Conservation (phyloP, 1,284 basidiomycete species). For the Tetrapyrgos nigripes region DNA sequence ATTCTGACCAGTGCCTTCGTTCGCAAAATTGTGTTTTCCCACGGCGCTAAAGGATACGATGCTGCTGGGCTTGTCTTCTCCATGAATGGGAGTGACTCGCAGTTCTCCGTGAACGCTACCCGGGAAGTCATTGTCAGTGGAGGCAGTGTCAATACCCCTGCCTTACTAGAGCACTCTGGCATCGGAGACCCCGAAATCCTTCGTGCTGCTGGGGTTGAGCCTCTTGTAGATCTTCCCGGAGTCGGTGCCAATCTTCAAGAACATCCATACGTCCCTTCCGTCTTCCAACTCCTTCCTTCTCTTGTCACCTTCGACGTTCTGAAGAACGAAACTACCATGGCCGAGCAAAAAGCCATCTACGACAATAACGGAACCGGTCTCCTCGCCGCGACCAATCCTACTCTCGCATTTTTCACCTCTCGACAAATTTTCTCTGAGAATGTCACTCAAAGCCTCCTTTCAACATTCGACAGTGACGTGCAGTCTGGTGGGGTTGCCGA, state of each 20-base stretch:
- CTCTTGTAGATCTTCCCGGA: slow-evolving; percentile 41
- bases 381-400: background rate
- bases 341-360: background rate
- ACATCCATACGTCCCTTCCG: background rate
- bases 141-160: slow-evolving; percentile 45
- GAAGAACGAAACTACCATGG: background rate
- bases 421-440: background rate
- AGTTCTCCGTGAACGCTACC: background rate
- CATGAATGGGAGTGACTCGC: background rate
- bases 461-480: too few relatives aligned
- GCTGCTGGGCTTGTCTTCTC: background rate
- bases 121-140: slow-evolving; percentile 23
- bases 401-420: background rate
- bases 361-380: background rate
- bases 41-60: background rate
- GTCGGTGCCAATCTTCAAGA: slow-evolving; percentile 47
- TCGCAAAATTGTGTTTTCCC: background rate
- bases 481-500: too few relatives aligned
- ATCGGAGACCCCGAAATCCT: slow-evolving; percentile 43
- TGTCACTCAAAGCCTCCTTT: background rate
- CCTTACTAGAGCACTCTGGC: slow-evolving; percentile 48
- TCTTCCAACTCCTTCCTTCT: background rate
- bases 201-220: slow-evolving; percentile 36
- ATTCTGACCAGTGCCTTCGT: too few relatives aligned
- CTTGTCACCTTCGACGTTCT: background rate